Evolutionary conservation across 768 basidiomycete species (phyloP), one percentile per base, ranked within the genome.

Genomic region (Hypholoma sublateritium): DNA sequence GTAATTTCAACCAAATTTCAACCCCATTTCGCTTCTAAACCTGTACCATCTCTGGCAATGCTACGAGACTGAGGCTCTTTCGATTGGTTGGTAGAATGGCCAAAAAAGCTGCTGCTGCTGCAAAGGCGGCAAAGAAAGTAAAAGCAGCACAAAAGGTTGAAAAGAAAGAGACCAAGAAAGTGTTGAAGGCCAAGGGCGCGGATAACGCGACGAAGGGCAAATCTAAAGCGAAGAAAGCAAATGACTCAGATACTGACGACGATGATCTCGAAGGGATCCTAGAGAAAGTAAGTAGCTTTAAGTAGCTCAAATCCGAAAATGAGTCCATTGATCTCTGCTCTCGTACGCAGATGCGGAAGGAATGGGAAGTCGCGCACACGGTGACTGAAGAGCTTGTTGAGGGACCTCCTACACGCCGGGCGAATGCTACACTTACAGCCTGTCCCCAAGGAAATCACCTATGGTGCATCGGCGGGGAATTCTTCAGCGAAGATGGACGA

Each of bases 381-480:
- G 89, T 92, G n/a, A 91, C 87, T 0, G 93, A 95, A 68, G 92
- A 95, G 68, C 74, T 90, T 1, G 89, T 88, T 0, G 83, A 88
- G 64, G 90, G 90, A 0, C 91, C 93, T 13, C 93, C 93, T 0
- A 87, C 86, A 48, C 77, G 90, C 48, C 80, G 94, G 41, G 92
- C 92, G 0, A 94, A 91, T 60, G 93, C 92, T 1, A 90, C 91
- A 0, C 70, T 95, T 14, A 89, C 88, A 0, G 74, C 91, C 0
- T 93, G 89, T 70, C 93, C 93, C 0, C 84, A 78, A 53, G 90
- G 90, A 43, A 89, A 87, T 59, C 81, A 93, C 68, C 74, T 95
- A 0, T 95, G 89, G 89, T 88, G 80, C 58, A 87, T 93, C 34
- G 91, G 91, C 0, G 91, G 92, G 5, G 93, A 94, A 67, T 93